These are phyloP conservation scores for Penicillium desertorum DNA, from an alignment of 495 filamentous ascomycete species.

Conservation along the genomic window DNA sequence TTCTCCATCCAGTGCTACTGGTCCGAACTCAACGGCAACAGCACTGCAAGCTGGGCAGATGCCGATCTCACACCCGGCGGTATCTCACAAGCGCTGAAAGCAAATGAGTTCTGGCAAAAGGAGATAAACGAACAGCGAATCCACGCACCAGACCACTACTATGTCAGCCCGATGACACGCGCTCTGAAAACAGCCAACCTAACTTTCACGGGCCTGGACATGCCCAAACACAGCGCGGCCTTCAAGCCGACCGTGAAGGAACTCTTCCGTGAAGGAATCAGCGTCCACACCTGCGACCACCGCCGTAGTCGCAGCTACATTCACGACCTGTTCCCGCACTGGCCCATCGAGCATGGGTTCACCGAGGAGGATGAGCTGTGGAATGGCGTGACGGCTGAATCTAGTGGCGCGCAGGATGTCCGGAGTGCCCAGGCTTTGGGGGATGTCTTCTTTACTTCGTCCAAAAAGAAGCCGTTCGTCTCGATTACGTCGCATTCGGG, in stretches of 20 bases:
- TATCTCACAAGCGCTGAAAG: slow-evolving; percentile 57
- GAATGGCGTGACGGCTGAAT: slow-evolving; percentile 56
- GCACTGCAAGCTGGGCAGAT: slow-evolving; percentile 65
- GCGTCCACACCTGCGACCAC: slow-evolving; percentile 78
- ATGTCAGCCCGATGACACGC: slow-evolving; percentile 66
- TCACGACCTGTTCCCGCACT: slow-evolving; percentile 54
- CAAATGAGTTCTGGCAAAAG: slow-evolving; percentile 63
- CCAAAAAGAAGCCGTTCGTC: slow-evolving; percentile 53
- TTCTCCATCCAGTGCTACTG: slow-evolving; percentile 61
- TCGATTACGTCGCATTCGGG: slow-evolving; percentile 70
- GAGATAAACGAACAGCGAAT: slow-evolving; percentile 53
- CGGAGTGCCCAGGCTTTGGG: slow-evolving; percentile 58
- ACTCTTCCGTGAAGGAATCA: slow-evolving; percentile 67
- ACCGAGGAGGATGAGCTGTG: slow-evolving; percentile 61
- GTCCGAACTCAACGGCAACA: slow-evolving; percentile 67
- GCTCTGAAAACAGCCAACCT: slow-evolving; percentile 63
- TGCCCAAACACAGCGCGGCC: slow-evolving; percentile 43
- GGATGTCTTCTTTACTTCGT: slow-evolving; percentile 54
- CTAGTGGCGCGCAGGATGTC: slow-evolving; percentile 51
- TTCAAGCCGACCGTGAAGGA: slow-evolving; percentile 70
- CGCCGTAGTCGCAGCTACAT: slow-evolving; percentile 60
- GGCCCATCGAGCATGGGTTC: slow-evolving; percentile 62
- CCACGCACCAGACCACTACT: slow-evolving; percentile 64
- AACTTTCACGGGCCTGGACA: slow-evolving; percentile 56
- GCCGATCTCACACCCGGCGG: slow-evolving; percentile 64